These are phyloP conservation scores for Candida coleopterorum DNA, from an alignment of 805 yeast species.

Conservation along the genomic window DNA sequence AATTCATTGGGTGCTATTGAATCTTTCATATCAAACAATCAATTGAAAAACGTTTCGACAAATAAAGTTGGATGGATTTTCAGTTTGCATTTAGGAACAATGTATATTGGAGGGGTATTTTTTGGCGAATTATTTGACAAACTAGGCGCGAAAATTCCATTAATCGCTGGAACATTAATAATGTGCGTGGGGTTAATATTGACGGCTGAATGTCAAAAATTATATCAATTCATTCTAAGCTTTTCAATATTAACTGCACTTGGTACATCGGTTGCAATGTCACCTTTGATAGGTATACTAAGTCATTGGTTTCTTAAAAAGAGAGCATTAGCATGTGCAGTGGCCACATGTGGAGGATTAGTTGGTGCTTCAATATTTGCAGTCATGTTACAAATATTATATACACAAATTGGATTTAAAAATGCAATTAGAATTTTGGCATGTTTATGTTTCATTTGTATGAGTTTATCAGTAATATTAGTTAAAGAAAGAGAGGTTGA, in stretches of 20 bases:
- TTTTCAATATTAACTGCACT: slow-evolving; percentile 24
- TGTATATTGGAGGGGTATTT: slow-evolving; percentile 25
- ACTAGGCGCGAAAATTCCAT: slow-evolving; percentile 20
- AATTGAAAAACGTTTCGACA: slow-evolving; percentile 15
- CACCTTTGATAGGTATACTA: slow-evolving; percentile 22
- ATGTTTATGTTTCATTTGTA: slow-evolving; percentile 17
- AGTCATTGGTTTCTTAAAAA: slow-evolving; percentile 25
- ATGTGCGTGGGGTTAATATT: slow-evolving; percentile 21
- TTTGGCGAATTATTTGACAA: slow-evolving; percentile 26
- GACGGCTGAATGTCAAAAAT: slow-evolving; percentile 19
- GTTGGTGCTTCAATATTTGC: slow-evolving; percentile 26
- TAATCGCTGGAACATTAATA: slow-evolving; percentile 17
- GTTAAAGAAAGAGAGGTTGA: slow-evolving; percentile 16
- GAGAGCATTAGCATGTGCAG: slow-evolving; percentile 23
- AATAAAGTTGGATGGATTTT: slow-evolving; percentile 29
- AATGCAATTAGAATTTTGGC: slow-evolving; percentile 25
- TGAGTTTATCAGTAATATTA: slow-evolving; percentile 14
- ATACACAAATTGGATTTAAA: slow-evolving; percentile 21
- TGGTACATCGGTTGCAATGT: slow-evolving; percentile 26
- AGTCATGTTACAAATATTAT: slow-evolving; percentile 20
- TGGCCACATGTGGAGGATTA: slow-evolving; percentile 27
- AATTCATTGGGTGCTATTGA: slow-evolving; percentile 27
- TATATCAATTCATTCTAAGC: slow-evolving; percentile 23
- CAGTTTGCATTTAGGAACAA: slow-evolving; percentile 25
- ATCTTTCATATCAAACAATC: slow-evolving; percentile 19